Conservation (phyloP, 805 yeast species). For the Yarrowia hollandica region DNA sequence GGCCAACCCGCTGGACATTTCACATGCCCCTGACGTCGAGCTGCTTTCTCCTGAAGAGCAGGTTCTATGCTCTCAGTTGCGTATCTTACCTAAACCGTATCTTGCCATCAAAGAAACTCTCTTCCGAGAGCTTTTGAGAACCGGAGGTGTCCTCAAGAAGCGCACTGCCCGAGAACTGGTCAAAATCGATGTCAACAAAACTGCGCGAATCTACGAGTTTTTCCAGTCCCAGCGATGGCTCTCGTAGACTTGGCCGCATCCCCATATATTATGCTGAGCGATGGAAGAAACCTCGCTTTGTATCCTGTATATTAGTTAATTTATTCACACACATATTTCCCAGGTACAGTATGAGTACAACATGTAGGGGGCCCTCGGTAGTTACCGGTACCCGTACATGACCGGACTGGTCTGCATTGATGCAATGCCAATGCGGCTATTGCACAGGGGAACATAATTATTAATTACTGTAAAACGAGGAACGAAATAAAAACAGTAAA, state of each 20-base stretch:
- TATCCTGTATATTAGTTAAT: constrained; percentile 26
- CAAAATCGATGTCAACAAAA: constrained; percentile 82
- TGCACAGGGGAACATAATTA: no score
- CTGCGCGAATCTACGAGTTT: constrained; percentile 86
- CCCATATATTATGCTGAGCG: constrained; percentile 2
- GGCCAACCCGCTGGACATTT: constrained; percentile 43
- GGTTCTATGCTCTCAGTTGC: constrained; percentile 74
- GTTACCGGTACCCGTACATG: no score
- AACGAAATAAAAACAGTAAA: no score
- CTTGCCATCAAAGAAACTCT: constrained; percentile 86
- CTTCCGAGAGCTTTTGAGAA: constrained; percentile 80
- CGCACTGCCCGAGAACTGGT: constrained; percentile 81
- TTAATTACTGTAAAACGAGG: no score
- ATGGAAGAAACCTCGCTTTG: background rate
- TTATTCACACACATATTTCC: no score
- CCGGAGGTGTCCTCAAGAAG: constrained; percentile 81
- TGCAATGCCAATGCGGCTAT: no score
- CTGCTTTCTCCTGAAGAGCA: constrained; percentile 86
- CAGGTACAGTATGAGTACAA: no score
- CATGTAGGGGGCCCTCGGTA: no score
- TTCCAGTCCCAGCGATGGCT: constrained; percentile 91
- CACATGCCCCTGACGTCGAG: constrained; percentile 77
- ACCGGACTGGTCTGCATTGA: no score
- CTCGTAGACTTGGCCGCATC: background rate
- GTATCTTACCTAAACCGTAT: constrained; percentile 90